Evolutionary conservation across 192 early-diverging fungal species (phyloP).

Genomic region (Podochytrium sp.): DNA sequence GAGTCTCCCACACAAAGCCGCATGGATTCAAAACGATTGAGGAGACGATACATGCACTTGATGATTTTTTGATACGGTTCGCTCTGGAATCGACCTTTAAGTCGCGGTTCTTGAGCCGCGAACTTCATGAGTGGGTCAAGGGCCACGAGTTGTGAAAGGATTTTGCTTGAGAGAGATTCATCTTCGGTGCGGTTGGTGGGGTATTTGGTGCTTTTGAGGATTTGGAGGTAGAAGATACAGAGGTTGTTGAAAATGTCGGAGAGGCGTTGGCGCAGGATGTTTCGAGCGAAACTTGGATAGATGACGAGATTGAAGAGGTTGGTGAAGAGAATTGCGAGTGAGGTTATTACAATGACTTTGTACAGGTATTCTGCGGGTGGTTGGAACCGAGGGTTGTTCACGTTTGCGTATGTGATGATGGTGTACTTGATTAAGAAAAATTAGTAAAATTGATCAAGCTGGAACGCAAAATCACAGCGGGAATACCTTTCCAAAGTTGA

Average conservation of each 20-base stretch:
- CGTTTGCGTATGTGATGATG: constrained; percentile 19
- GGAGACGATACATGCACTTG: not conserved
- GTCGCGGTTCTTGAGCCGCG: constrained; percentile 15
- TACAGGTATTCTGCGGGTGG: constrained; percentile 12
- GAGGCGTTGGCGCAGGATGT: constrained; percentile 1
- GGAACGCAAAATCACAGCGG: not conserved
- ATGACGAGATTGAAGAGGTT: constrained; percentile 19
- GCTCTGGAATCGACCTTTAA: constrained; percentile 15
- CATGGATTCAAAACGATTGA: constrained; percentile 27
- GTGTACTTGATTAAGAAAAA: not conserved
- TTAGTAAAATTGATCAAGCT: not conserved
- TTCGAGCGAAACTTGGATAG: constrained; percentile 28
- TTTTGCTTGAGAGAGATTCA: not conserved
- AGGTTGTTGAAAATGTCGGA: constrained; percentile 8
- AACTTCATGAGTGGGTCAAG: constrained; percentile 21
- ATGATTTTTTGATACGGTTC: constrained; percentile 20
- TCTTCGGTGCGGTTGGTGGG: too few relatives aligned
- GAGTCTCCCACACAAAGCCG: constrained; percentile 14
- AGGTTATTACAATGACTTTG: constrained; percentile 7
- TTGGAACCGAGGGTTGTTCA: constrained; percentile 9
- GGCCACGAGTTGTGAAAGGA: constrained; percentile 12
- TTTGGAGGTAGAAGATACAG: constrained; percentile 12
- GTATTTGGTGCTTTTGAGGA: not conserved
- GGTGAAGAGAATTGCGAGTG: constrained; percentile 10
- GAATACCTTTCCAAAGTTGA: constrained; percentile 27